phyloP scores from a whole-genome alignment of 345 rosid genomes.

The Bretschneidera sinensis region DNA sequence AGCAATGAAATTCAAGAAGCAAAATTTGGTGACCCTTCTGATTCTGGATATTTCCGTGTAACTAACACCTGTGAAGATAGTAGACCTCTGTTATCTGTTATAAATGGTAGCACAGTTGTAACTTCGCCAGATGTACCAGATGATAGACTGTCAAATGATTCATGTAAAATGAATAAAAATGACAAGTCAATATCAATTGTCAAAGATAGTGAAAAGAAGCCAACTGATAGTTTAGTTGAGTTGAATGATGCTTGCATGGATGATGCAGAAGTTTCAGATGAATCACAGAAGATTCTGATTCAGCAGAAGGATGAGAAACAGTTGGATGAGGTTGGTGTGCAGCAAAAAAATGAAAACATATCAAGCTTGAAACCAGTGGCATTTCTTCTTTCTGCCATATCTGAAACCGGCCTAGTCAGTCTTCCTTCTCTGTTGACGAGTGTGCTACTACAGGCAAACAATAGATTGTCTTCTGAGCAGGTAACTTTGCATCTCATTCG shows the following conservation, averaged over 20 bases:
- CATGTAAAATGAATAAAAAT: conserved; percentile 17
- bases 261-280: conserved; percentile 19
- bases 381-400: conserved; percentile 58
- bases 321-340: conserved; percentile 17
- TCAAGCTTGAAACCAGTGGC: conserved; percentile 36
- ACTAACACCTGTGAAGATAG: conserved; percentile 30
- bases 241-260: conserved; percentile 15
- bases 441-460: conserved; percentile 72
- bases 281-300: conserved; percentile 16
- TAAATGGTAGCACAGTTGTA: conserved; percentile 20
- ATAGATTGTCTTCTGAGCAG: conserved; percentile 59
- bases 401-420: conserved; percentile 72
- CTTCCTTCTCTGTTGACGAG: conserved; percentile 75
- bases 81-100: conserved; percentile 22
- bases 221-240: conserved; percentile 16
- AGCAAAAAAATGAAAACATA: conserved; percentile 19
- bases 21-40: conserved; percentile 24
- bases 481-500: conserved; percentile 20
- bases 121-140: conserved; percentile 29
- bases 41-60: conserved; percentile 19
- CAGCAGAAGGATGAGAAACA: conserved; percentile 36
- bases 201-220: conserved; percentile 29
- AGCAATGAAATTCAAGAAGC: conserved; percentile 25
- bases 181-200: conserved; percentile 15
- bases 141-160: conserved; percentile 29